Conservation (phyloP, 73 alveolate species). For the Paramecium pentaurelia region DNA sequence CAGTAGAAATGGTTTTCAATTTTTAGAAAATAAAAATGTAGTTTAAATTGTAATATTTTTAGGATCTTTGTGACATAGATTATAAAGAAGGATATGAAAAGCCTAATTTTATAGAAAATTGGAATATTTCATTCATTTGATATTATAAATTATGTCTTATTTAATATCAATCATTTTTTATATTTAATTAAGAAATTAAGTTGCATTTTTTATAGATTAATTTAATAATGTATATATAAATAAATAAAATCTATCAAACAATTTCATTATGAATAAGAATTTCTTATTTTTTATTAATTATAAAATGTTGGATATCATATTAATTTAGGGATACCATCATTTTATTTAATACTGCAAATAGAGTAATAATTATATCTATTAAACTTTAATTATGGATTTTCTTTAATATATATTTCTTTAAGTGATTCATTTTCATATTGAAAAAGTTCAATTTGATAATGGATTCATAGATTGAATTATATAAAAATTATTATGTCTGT, state of each 20-base stretch:
- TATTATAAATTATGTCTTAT: neutral
- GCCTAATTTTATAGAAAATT: neutral
- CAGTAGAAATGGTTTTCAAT: neutral
- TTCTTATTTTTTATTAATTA: neutral
- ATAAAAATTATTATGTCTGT: too few relatives aligned
- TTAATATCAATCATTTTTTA: neutral
- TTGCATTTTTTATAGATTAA: too few relatives aligned
- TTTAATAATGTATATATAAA: too few relatives aligned
- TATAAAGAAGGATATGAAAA: neutral
- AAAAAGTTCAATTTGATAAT: neutral
- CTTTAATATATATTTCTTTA: neutral
- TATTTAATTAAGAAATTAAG: too few relatives aligned
- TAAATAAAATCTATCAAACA: neutral
- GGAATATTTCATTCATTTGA: slow-evolving; percentile 4
- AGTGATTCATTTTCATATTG: neutral
- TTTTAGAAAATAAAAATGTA: neutral
- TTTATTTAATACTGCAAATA: neutral
- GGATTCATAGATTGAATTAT: neutral
- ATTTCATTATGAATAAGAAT: neutral
- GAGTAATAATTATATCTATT: neutral
- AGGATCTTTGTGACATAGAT: neutral
- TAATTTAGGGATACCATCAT: neutral
- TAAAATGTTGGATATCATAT: neutral
- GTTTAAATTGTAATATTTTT: neutral
- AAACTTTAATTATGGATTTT: neutral